Evolutionary conservation across 2,329 filamentous ascomycete species (phyloP).

Genomic region (Endothia cerciana): DNA sequence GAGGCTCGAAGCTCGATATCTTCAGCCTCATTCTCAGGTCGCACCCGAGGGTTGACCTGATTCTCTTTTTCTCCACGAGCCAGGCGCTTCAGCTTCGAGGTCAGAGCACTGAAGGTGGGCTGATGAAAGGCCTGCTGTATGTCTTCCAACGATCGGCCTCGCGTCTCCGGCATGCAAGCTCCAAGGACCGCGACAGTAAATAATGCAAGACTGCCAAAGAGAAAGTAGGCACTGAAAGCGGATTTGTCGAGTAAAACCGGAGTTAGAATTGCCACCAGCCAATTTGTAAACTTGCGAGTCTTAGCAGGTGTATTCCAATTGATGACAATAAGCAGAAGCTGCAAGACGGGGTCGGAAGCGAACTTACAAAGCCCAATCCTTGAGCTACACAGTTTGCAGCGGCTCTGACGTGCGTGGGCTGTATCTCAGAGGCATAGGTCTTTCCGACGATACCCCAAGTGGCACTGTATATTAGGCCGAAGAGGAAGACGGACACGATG

Average conservation of each 20-base stretch:
- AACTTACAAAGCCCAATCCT: conserved; percentile 36
- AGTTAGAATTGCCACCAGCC: conserved; percentile 48
- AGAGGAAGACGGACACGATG: conserved; percentile 53
- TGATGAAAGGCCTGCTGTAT: conserved; percentile 52
- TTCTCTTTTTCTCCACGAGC: background rate
- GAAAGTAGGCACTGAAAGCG: conserved; percentile 49
- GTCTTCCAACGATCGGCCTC: conserved; percentile 51
- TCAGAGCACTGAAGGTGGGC: conserved; percentile 26
- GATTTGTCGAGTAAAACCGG: conserved; percentile 47
- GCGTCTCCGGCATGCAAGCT: conserved; percentile 55
- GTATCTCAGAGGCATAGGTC: conserved; percentile 63
- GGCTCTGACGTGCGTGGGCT: conserved; percentile 57
- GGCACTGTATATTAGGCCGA: conserved; percentile 48
- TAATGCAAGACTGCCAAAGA: conserved; percentile 47
- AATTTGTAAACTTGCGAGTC: conserved; percentile 41
- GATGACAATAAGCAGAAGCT: background rate
- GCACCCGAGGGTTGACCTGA: background rate
- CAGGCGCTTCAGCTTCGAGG: conserved; percentile 7
- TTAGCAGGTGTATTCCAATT: background rate
- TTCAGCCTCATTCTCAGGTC: background rate
- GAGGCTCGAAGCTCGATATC: conserved; percentile 1
- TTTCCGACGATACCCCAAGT: conserved; percentile 60
- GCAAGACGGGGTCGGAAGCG: background rate
- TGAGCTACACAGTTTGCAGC: conserved; percentile 57
- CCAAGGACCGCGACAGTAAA: conserved; percentile 44